These are phyloP conservation scores for Trichoderma citrinoviride DNA, from an alignment of 2,329 filamentous ascomycete genomes.

Conservation along the genomic window DNA sequence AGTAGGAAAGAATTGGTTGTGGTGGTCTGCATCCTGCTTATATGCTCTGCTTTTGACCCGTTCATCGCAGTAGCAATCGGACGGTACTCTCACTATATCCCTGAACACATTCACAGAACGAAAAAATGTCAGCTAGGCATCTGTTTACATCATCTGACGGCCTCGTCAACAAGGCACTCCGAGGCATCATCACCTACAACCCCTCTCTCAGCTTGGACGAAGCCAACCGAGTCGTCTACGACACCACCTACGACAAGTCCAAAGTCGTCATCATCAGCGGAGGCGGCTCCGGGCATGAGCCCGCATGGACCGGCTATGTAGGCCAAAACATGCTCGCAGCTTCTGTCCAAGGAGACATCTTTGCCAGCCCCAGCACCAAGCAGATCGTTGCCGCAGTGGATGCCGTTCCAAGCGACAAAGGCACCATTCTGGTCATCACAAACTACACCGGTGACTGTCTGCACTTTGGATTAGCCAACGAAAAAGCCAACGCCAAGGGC, in stretches of 20 bases:
- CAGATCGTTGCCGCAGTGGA: constrained; percentile 61
- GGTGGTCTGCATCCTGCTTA: not conserved
- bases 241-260: constrained; percentile 43
- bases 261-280: constrained; percentile 53
- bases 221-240: constrained; percentile 51
- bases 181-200: constrained; percentile 54
- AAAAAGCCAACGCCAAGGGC: constrained; percentile 55
- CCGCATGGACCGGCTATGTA: constrained; percentile 63
- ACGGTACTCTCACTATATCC: not conserved
- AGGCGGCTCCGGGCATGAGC: constrained; percentile 59
- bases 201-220: constrained; percentile 50
- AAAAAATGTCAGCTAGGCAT: constrained; percentile 51
- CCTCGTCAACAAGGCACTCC: constrained; percentile 51
- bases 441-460: constrained; percentile 65
- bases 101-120: not conserved
- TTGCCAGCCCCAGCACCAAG: constrained; percentile 61
- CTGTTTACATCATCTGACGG: constrained; percentile 53
- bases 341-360: constrained; percentile 60
- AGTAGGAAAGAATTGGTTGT: not conserved
- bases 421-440: constrained; percentile 59
- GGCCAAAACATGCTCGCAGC: constrained; percentile 60
- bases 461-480: constrained; percentile 59
- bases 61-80: not conserved
- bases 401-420: constrained; percentile 51
- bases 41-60: constrained; percentile 12